These are phyloP conservation scores for Cicer cuneatum DNA, from an alignment of 306 rosid genomes.

Conservation along the genomic window DNA sequence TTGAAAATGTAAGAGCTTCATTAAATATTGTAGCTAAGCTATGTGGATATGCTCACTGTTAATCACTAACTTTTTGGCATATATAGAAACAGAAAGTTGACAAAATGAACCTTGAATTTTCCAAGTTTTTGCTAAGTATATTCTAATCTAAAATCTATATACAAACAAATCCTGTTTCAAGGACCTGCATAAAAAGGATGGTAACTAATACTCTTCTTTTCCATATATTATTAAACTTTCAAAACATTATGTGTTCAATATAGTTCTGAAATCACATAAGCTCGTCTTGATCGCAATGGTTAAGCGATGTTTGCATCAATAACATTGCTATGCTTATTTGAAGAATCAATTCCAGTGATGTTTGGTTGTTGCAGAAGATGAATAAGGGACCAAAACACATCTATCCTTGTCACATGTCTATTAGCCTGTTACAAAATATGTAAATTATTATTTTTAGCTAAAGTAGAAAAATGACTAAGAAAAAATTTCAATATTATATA, in stretches of 20 bases:
- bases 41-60: constrained; percentile 4
- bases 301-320: constrained; percentile 44
- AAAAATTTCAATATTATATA: background rate
- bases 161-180: constrained; percentile 33
- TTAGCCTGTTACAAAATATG: constrained; percentile 56
- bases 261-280: constrained; percentile 25
- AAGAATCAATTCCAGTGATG: constrained; percentile 48
- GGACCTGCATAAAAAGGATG: constrained; percentile 18
- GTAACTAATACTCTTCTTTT: constrained; percentile 3
- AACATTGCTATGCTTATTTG: constrained; percentile 43
- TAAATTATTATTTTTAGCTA: constrained; percentile 13
- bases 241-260: constrained; percentile 46
- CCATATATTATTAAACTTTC: constrained; percentile 29
- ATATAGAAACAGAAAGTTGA: too few relatives aligned
- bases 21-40: background rate
- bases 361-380: constrained; percentile 65
- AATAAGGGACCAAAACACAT: constrained; percentile 74
- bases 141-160: constrained; percentile 46
- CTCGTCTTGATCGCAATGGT: background rate
- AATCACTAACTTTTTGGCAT: background rate
- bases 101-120: too few relatives aligned
- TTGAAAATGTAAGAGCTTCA: constrained; percentile 25
- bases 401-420: constrained; percentile 69
- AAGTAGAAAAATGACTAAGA: background rate
- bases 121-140: constrained; percentile 25